phyloP scores from a whole-genome alignment of 2,329 filamentous ascomycete genomes.

The Trichophyton rubrum region DNA sequence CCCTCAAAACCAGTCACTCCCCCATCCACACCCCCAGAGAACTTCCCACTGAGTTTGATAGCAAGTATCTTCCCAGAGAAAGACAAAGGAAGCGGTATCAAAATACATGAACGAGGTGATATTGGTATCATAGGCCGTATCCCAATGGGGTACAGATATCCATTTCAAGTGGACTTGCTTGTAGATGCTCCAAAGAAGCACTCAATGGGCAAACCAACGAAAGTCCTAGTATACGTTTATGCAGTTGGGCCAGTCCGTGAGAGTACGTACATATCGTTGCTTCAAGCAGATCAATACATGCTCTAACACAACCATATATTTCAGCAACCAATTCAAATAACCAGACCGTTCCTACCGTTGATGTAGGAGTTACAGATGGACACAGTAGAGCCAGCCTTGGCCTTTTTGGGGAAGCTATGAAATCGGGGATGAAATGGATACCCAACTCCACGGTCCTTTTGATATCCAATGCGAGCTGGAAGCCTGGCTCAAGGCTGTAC shows the following conservation, averaged over 20 bases:
- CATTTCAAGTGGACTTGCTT: conserved; percentile 36
- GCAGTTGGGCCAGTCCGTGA: conserved; percentile 37
- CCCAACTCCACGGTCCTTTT: conserved; percentile 32
- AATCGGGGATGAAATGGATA: conserved; percentile 26
- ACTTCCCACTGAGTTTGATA: conserved; percentile 21
- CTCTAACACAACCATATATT: neutral
- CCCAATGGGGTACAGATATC: conserved; percentile 28
- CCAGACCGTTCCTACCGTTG: conserved; percentile 26
- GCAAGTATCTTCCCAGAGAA: conserved; percentile 42
- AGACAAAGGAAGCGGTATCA: conserved; percentile 37
- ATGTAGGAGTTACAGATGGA: conserved; percentile 38
- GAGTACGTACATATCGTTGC: conserved; percentile 20
- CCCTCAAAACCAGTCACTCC: conserved; percentile 13
- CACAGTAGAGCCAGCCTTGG: conserved; percentile 36
- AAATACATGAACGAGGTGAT: conserved; percentile 35
- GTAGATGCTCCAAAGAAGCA: conserved; percentile 25
- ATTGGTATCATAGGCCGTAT: conserved; percentile 30
- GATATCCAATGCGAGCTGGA: conserved; percentile 30
- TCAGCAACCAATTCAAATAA: neutral
- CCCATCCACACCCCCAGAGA: neutral
- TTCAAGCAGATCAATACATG: neutral
- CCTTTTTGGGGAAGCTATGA: conserved; percentile 32
- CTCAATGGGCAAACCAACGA: conserved; percentile 29
- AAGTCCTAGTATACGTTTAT: conserved; percentile 40
- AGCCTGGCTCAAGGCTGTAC: conserved; percentile 24